Percentiles rank a stretch among this genome's conserved stretches.
Evolutionary conservation across 768 basidiomycete species (phyloP).

Genomic region (Glaciozyma antarctica): DNA sequence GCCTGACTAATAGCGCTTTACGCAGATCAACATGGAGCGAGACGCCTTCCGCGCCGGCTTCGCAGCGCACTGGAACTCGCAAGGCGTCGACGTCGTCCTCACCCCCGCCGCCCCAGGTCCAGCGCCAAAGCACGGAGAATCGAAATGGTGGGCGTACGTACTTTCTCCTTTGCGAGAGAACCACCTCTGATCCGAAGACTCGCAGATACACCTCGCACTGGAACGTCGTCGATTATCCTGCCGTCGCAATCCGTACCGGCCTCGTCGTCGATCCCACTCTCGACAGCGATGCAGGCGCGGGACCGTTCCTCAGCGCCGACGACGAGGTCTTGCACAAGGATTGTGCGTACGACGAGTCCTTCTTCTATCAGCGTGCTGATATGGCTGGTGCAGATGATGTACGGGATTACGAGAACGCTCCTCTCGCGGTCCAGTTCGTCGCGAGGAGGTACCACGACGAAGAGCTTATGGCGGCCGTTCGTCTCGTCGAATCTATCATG

Average conservation of each 20-base stretch:
- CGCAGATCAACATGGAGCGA: neutral
- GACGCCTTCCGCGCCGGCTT: neutral
- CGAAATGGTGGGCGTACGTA: constrained; percentile 1
- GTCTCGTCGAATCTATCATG: neutral
- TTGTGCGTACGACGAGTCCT: neutral
- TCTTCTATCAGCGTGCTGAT: neutral
- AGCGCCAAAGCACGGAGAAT: constrained; percentile 4
- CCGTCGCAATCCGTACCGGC: neutral
- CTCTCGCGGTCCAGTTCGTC: neutral
- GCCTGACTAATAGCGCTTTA: neutral
- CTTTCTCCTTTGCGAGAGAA: neutral
- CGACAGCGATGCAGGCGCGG: neutral
- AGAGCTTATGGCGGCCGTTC: neutral
- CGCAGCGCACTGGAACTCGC: neutral
- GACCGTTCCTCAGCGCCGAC: neutral
- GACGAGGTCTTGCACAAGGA: neutral
- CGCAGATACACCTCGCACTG: neutral
- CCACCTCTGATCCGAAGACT: neutral
- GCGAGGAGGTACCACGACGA: neutral
- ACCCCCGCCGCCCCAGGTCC: neutral
- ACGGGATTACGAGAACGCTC: neutral
- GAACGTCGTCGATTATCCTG: constrained; percentile 1
- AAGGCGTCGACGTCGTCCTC: constrained; percentile 10
- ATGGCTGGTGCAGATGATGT: neutral
- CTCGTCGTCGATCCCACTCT: neutral